These are phyloP conservation scores for Barbatosphaeria neglecta DNA, from an alignment of 495 filamentous ascomycete species.

Conservation along the genomic window DNA sequence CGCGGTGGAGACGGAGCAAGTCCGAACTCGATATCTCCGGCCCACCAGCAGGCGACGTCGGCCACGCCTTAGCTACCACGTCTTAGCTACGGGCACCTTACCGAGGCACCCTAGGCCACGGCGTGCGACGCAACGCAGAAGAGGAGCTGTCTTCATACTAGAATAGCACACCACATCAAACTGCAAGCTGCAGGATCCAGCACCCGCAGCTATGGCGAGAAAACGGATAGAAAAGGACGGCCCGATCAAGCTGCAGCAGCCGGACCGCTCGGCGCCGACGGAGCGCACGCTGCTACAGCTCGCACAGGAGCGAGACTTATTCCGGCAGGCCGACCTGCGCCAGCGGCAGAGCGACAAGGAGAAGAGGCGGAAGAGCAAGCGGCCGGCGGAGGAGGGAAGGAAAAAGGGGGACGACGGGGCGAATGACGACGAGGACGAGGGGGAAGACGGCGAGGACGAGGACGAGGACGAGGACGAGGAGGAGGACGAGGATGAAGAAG, in stretches of 20 bases:
- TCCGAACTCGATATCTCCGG: too few species aligned
- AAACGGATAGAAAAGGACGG: constrained; percentile 32
- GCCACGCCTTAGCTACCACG: too few species aligned
- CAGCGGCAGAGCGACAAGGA: constrained; percentile 8
- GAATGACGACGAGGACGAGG: constrained; percentile 17
- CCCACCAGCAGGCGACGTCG: too few species aligned
- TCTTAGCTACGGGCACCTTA: too few species aligned
- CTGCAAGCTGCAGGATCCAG: too few species aligned
- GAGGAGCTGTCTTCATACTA: too few species aligned
- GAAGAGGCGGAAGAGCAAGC: constrained; percentile 14
- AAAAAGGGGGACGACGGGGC: constrained; percentile 20
- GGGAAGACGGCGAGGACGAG: too few species aligned
- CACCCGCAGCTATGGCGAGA: neutral
- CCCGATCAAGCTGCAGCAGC: constrained; percentile 43
- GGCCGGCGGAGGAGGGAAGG: constrained; percentile 7
- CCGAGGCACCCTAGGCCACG: too few species aligned
- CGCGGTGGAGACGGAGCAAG: too few species aligned
- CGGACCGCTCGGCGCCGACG: constrained; percentile 42
- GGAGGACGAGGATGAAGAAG: constrained; percentile 19
- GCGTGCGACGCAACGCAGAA: too few species aligned
- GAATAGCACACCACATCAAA: too few species aligned
- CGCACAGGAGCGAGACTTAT: constrained; percentile 46
- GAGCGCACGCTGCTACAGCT: constrained; percentile 52
- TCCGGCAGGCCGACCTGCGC: constrained; percentile 25
- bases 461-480: constrained; percentile 9